Base-by-base conservation (phyloP, 192 early-diverging fungal genomes). In the Backusella australiensis region DNA sequence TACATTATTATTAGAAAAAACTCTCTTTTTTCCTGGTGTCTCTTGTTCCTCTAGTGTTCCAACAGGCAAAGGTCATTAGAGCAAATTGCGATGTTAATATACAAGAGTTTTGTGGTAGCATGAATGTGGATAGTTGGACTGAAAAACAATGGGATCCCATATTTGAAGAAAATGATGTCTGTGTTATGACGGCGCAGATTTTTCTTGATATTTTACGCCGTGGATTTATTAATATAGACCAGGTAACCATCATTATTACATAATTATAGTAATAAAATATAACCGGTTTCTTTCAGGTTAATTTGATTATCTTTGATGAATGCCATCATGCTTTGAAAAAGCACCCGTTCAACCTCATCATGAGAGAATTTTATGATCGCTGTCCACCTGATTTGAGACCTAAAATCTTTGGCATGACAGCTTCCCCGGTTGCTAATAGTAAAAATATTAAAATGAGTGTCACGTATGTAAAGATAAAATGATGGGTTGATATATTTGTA, bases 251-350 rank as follows among this genome's bases (percentile, higher is more conserved):
- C 3, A 46, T 44, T 12, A 78, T 1, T n/a, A 6, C 26, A 29
- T n/a, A 34, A 26, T 29, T 63, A 26, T 3, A 63, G 12, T 63
- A 0, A 63, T 63, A 32, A 63, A 63, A 63, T 29, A 63, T 63
- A 63, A 23, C 11, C 23, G 0, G 9, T 63, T 14, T 63, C 3
- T 23, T 19, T 42, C 41, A 93, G 87, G 89, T 97, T 35, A 87
- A 93, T 76, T 77, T 98, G 66, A 84, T 98, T 6, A 88, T 98
- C 23, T 94, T 98, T 86, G 97, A 98, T 80, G 97, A 98, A 81
- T 94, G 93, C 52, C 97, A 98, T 85, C 94, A 97, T 79, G 87
- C 95, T 7, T 80, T 90, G 11, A 89, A 90, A 72, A 84, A 87
- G 23, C 92, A 94, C 70, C 90, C 91, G 0, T 96, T 93, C 81